Base-by-base conservation (phyloP, 768 basidiomycete species). In the Filobasidium wieringae region DNA sequence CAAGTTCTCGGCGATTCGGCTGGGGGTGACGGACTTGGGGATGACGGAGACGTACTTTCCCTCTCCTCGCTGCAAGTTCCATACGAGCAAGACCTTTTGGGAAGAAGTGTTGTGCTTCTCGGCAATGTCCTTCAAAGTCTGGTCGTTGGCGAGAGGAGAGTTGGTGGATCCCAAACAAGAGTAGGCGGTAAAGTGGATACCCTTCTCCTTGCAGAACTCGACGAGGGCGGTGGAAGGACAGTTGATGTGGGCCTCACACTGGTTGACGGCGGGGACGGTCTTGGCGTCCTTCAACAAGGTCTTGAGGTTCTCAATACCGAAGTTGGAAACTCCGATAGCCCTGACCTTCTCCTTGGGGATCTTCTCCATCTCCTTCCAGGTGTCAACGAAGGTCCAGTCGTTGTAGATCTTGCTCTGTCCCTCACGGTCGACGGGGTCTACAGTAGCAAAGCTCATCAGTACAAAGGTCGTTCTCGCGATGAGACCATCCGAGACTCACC, bases 341-440 rank as follows among this genome's bases (percentile, higher is more conserved):
- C 64, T 67, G 27, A 73, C 69, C 57, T 71, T 71, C 45, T 72
- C 75, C 51, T 68, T 68, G 15, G 45, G 60, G 76, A 80, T 78
- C 61, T 78, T 80, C 70, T 85, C 86, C 82, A 90, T 85, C 51
- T 75, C 71, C 66, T 81, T 82, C 87, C 87, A 90, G 33, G 87
- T 86, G 65, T 89, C 80, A 51, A 83, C 75, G 80, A 86, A 85
- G 68, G 81, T 79, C 67, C 85, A 85, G 47, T 79, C 76, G 65
- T 77, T 79, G 66, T 85, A 61, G 51, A 53, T 27, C 33, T 37
- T 43, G 37, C n/a, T 43, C 39, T 61, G 60, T n/a, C 53, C 53
- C 40, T 57, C 53, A 19, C 32, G 19, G 60, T 61, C 55, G 26
- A 43, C 39, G 54, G 55, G 50, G 53, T 57, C 56, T 57, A 30